phyloP scores from a whole-genome alignment of 177 flowering plant species.

The Vitis hybrid region DNA sequence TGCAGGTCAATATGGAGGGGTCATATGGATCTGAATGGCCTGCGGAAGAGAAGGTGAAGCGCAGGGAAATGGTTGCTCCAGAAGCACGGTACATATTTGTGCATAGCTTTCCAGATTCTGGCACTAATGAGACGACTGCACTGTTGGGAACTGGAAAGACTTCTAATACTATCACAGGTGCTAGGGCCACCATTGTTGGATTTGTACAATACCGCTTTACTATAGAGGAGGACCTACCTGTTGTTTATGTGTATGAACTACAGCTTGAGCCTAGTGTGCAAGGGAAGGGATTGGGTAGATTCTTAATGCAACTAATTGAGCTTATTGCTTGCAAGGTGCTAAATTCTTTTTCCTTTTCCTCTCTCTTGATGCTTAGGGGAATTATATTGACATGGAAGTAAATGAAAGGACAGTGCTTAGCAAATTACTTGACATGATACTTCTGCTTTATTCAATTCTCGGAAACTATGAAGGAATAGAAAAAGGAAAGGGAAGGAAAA shows the following conservation, averaged over 20 bases:
- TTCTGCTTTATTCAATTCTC: neutral
- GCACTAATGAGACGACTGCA: constrained; percentile 15
- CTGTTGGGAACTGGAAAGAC: constrained; percentile 7
- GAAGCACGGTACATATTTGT: constrained; percentile 88
- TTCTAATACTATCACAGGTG: constrained; percentile 15
- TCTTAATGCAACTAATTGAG: constrained; percentile 84
- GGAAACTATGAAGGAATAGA: no score
- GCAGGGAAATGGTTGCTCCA: constrained; percentile 78
- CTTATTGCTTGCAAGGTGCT: constrained; percentile 83
- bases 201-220: constrained; percentile 84
- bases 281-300: constrained; percentile 82
- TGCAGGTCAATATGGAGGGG: constrained; percentile 79
- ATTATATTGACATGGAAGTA: neutral
- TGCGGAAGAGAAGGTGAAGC: constrained; percentile 77
- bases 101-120: constrained; percentile 31
- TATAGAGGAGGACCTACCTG: constrained; percentile 87
- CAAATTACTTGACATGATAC: neutral
- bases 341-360: neutral
- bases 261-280: constrained; percentile 78
- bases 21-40: constrained; percentile 81
- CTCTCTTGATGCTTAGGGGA: neutral
- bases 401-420: neutral
- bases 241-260: constrained; percentile 84
- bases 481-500: no score
- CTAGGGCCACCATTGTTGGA: constrained; percentile 53